Evolutionary conservation across 2,329 filamentous ascomycete genomes (phyloP).

Genomic region (Dactylellina haptotyla): DNA sequence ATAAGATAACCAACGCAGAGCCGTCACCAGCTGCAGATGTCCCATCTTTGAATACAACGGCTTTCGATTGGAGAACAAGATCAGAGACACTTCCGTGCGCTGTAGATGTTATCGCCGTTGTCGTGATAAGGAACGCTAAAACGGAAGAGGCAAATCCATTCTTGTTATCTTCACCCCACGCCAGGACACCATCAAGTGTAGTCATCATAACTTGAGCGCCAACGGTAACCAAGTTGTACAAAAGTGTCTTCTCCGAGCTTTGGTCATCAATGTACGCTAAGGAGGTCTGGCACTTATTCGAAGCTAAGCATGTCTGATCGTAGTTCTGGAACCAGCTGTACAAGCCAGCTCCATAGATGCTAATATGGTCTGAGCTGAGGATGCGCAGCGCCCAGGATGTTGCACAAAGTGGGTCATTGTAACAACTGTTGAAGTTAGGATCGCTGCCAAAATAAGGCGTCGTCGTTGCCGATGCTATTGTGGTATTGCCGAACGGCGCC

Average conservation of each 20-base stretch:
- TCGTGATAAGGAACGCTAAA: conserved; percentile 18
- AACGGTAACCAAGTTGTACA: conserved; percentile 35
- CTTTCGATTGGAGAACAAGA: conserved; percentile 3
- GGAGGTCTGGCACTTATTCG: conserved; percentile 17
- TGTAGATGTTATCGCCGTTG: background rate
- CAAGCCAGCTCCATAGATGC: conserved; percentile 55
- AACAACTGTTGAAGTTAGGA: conserved; percentile 62
- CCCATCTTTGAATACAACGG: background rate
- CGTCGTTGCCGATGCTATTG: conserved; percentile 11
- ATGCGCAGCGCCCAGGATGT: conserved; percentile 61
- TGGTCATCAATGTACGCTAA: conserved; percentile 6
- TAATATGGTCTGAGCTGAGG: conserved; percentile 40
- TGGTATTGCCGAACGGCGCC: conserved; percentile 61
- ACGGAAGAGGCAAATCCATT: conserved; percentile 43
- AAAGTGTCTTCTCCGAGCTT: background rate
- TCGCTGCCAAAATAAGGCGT: conserved; percentile 24
- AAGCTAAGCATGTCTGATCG: conserved; percentile 72
- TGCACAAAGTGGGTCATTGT: conserved; percentile 57
- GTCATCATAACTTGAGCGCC: conserved; percentile 31
- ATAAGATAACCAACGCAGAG: conserved; percentile 3
- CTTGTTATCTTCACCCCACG: conserved; percentile 24
- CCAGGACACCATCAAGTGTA: background rate
- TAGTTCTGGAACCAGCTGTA: conserved; percentile 59
- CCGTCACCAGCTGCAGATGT: conserved; percentile 4
- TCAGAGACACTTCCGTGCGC: background rate